Conservation (phyloP, 139 green algal genomes). For the Choricystis sp. region DNA sequence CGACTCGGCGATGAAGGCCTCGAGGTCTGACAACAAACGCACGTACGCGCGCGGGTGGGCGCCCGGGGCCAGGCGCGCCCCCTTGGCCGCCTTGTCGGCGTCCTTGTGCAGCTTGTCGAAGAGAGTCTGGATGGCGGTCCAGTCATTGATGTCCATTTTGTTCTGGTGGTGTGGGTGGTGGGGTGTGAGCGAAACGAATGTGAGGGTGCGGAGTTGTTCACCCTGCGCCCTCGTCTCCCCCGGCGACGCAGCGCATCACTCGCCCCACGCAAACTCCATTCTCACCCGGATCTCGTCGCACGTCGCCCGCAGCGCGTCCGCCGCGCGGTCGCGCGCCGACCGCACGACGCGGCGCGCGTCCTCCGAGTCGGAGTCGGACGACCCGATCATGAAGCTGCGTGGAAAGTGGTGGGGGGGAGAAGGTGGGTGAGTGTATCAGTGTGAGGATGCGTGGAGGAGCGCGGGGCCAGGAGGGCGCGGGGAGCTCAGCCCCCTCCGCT, state of each 20-base stretch:
- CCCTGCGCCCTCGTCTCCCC: neutral
- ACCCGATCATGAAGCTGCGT: slow-evolving; percentile 52
- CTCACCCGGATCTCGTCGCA: slow-evolving; percentile 75
- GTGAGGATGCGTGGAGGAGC: too few species aligned
- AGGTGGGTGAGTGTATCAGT: too few species aligned
- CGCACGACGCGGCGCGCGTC: slow-evolving; percentile 64
- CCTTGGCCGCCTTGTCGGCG: slow-evolving; percentile 60
- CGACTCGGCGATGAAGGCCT: slow-evolving; percentile 57
- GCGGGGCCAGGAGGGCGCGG: too few species aligned
- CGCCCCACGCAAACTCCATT: neutral
- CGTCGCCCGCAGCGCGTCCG: slow-evolving; percentile 58
- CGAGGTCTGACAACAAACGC: slow-evolving; percentile 73
- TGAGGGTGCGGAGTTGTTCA: neutral
- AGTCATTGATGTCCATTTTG: slow-evolving; percentile 98
- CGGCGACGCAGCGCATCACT: neutral
- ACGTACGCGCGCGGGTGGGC: slow-evolving; percentile 64
- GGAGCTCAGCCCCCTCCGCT: too few species aligned
- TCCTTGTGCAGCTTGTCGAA: slow-evolving; percentile 99
- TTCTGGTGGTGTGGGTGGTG: slow-evolving; percentile 36
- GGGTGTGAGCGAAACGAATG: neutral
- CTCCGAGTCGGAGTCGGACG: slow-evolving; percentile 57
- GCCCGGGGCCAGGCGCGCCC: slow-evolving; percentile 11
- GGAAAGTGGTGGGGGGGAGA: neutral
- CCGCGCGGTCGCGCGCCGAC: slow-evolving; percentile 69
- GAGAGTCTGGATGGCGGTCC: slow-evolving; percentile 70